Evolutionary conservation across 1,284 basidiomycete species (phyloP).

Genomic region (Cystobasidium slooffiae): DNA sequence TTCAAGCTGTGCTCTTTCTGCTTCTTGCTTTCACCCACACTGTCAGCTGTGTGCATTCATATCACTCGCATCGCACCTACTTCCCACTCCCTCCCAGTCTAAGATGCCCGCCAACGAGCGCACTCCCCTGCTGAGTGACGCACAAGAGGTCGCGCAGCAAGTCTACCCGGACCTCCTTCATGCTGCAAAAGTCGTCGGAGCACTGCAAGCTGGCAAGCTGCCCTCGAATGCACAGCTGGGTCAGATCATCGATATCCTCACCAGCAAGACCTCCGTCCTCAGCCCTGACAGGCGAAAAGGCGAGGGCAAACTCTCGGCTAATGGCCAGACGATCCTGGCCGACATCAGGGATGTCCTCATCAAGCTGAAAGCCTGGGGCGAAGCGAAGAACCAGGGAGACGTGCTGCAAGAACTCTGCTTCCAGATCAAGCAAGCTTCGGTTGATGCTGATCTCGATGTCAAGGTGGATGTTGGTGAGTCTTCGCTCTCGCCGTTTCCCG

Average conservation of each 20-base stretch:
- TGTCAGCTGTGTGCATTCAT: too few relatives aligned
- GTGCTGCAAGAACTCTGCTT: conserved; percentile 39
- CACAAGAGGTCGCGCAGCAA: conserved; percentile 36
- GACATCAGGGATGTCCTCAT: conserved; percentile 31
- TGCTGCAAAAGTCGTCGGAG: conserved; percentile 36
- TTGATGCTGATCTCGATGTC: conserved; percentile 35
- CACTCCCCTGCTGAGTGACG: conserved; percentile 39
- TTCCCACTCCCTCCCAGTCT: not conserved
- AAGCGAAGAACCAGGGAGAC: conserved; percentile 39
- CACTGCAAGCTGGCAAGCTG: conserved; percentile 42
- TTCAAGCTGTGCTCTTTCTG: too few relatives aligned
- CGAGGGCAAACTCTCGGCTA: conserved; percentile 36
- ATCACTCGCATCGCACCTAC: not conserved
- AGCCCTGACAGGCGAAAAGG: conserved; percentile 36
- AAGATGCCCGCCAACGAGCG: conserved; percentile 36
- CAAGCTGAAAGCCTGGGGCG: conserved; percentile 38
- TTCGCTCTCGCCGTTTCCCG: not conserved
- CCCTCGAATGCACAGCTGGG: conserved; percentile 37
- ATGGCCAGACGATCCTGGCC: conserved; percentile 33
- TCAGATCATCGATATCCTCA: conserved; percentile 28
- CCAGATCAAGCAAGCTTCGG: conserved; percentile 24
- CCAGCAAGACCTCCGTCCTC: conserved; percentile 17
- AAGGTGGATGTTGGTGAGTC: conserved; percentile 32
- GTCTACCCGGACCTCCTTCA: conserved; percentile 40
- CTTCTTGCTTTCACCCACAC: too few relatives aligned